These are phyloP conservation scores for Tricholomella constricta DNA, from an alignment of 768 basidiomycete species.

Conservation along the genomic window DNA sequence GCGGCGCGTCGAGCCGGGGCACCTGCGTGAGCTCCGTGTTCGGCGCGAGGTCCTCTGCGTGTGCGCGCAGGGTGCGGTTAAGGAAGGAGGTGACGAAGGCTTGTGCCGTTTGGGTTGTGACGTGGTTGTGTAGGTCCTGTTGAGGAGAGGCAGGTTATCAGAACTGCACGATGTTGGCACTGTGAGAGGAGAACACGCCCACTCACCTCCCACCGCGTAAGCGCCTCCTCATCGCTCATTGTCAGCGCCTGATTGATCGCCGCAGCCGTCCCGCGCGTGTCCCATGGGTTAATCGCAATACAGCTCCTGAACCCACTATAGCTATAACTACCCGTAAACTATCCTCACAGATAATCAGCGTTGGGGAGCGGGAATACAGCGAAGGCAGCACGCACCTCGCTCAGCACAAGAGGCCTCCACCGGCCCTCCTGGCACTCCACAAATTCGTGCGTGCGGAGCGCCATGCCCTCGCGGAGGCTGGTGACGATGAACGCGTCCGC, in stretches of 20 bases:
- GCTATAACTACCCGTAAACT: constrained; percentile 87
- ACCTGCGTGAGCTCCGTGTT: constrained; percentile 24
- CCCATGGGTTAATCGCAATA: constrained; percentile 87
- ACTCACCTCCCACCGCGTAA: constrained; percentile 73
- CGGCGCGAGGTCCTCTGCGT: constrained; percentile 53
- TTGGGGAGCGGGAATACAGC: background rate
- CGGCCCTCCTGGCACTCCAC: constrained; percentile 81
- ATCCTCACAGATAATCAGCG: background rate
- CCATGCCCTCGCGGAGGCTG: constrained; percentile 88
- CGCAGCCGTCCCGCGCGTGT: constrained; percentile 77
- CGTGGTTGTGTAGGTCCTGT: constrained; percentile 80
- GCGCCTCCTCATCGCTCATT: constrained; percentile 75
- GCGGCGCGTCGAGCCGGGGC: constrained; percentile 36
- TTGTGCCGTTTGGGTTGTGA: constrained; percentile 85
- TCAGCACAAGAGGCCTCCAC: constrained; percentile 72
- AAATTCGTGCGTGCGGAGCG: constrained; percentile 78
- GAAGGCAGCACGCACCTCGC: constrained; percentile 71
- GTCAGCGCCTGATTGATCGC: constrained; percentile 55
- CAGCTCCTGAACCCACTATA: constrained; percentile 87
- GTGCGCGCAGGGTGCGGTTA: constrained; percentile 68
- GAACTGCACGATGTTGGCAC: constrained; percentile 1
- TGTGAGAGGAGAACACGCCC: background rate
- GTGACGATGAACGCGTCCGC: constrained; percentile 88
- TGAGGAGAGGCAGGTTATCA: background rate
- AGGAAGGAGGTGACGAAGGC: constrained; percentile 81